These are phyloP conservation scores for Talaromyces piceae DNA, from an alignment of 2,329 filamentous ascomycete genomes.

Conservation along the genomic window DNA sequence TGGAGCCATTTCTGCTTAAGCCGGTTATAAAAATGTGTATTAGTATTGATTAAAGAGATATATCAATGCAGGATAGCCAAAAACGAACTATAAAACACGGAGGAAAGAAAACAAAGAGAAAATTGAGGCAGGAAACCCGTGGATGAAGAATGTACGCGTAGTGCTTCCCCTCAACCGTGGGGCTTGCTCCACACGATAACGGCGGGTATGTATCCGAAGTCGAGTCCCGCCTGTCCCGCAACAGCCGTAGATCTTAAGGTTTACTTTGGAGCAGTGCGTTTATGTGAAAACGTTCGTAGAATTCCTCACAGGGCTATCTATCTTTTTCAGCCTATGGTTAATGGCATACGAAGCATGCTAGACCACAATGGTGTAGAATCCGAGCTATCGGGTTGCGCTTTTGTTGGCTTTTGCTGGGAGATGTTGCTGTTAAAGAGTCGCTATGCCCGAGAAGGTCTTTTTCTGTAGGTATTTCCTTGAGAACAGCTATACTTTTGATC, in stretches of 20 bases:
- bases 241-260: background rate
- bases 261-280: background rate
- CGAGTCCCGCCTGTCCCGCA: background rate
- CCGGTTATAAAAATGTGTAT: background rate
- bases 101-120: no score
- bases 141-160: no score
- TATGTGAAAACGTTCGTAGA: background rate
- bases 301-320: background rate
- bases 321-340: background rate
- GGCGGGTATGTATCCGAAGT: no score
- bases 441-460: background rate
- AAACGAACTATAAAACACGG: no score
- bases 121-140: no score
- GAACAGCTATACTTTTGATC: slow-evolving; percentile 49
- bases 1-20: slow-evolving; percentile 6
- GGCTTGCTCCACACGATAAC: no score
- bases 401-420: background rate
- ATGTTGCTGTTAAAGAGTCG: background rate
- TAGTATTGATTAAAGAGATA: background rate
- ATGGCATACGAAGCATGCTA: background rate
- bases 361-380: background rate
- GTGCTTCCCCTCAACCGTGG: no score
- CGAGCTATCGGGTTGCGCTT: background rate
- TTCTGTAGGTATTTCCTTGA: slow-evolving; percentile 12
- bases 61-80: background rate